Evolutionary conservation across 768 basidiomycete genomes (phyloP).

Genomic region (Austroboletus festivus): DNA sequence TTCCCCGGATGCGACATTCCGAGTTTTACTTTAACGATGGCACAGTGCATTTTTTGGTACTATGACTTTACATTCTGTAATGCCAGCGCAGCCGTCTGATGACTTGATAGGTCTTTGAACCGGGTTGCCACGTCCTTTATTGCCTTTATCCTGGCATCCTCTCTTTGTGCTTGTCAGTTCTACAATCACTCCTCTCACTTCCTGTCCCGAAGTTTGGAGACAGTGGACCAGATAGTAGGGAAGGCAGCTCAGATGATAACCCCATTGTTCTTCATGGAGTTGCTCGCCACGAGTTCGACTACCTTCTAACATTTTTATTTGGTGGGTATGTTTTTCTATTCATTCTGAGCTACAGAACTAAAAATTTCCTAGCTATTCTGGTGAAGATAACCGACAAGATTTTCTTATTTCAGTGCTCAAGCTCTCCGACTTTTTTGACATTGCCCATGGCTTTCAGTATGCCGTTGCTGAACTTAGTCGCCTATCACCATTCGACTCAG

Average conservation of each 20-base stretch:
- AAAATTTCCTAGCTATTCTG: slow-evolving; percentile 2
- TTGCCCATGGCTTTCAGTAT: slow-evolving; percentile 2
- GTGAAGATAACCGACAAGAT: slow-evolving; percentile 3
- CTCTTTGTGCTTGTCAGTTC: neutral
- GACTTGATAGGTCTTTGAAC: neutral
- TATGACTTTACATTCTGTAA: neutral
- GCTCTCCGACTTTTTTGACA: neutral
- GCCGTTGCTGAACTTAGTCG: slow-evolving; percentile 1
- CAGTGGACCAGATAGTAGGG: neutral
- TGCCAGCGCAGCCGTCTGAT: no score
- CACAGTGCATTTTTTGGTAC: neutral
- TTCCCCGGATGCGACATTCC: neutral
- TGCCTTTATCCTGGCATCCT: neutral
- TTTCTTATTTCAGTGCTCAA: slow-evolving; percentile 4
- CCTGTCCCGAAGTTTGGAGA: neutral
- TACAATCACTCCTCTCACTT: neutral
- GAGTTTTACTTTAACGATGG: slow-evolving; percentile 9
- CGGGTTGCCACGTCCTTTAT: neutral
- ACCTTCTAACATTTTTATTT: neutral
- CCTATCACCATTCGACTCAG: neutral
- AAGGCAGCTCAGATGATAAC: slow-evolving; percentile 2
- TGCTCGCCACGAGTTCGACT: neutral
- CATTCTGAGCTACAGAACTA: neutral
- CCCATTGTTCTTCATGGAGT: slow-evolving; percentile 2
- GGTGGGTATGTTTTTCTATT: neutral